Base-by-base conservation (phyloP, 2,329 filamentous ascomycete genomes). In the Diaporthe velutina region DNA sequence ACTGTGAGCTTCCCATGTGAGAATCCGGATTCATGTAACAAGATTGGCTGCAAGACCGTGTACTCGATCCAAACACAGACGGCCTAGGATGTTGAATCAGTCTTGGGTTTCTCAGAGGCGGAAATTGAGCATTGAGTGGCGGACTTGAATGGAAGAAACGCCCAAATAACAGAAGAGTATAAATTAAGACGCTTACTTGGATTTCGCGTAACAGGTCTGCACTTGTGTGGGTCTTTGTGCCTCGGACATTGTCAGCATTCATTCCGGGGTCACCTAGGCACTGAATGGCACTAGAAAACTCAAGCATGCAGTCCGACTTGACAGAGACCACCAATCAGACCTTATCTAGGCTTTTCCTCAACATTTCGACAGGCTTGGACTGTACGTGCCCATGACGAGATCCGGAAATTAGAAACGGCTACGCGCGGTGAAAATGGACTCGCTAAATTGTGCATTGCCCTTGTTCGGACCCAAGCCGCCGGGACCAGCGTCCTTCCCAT, bases 31-130 rank as follows among this genome's bases (percentile, higher is more conserved):
- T 58, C 70, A 1, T 71, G 70, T 22, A 50, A 71, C 4, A 50
- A 71, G 28, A 71, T 71, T 52, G 70, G 70, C 3, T 71, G 70
- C 33, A 71, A 71, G 55, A 71, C 70, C 2, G 70, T 71, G 13
- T 71, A 71, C 30, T 52, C 54, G 45, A 71, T 68, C 40, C 64
- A 68, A 25, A 68, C 64, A 22, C n/a, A 68, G 50, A 19, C 45
- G 15, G 64, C 64, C n/a, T 54, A 40, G 17, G 10, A 13, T 68
- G 2, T 13, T 50, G n/a, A 19, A 25, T 8, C 3, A 3, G 3
- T 25, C 9, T 28, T 19, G 10, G 1, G 2, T 6, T 19, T 9
- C 5, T 19, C 8, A 10, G 9, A 1, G 1, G 33, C 17, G 15
- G 12, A 6, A 28, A 4, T 7, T 22, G 48, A 15, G 15, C 7